A percentile compares a stretch with the other conserved stretches of the same genome.
Evolutionary conservation across 768 basidiomycete genomes (phyloP).

Genomic region (Boletellus ananas): DNA sequence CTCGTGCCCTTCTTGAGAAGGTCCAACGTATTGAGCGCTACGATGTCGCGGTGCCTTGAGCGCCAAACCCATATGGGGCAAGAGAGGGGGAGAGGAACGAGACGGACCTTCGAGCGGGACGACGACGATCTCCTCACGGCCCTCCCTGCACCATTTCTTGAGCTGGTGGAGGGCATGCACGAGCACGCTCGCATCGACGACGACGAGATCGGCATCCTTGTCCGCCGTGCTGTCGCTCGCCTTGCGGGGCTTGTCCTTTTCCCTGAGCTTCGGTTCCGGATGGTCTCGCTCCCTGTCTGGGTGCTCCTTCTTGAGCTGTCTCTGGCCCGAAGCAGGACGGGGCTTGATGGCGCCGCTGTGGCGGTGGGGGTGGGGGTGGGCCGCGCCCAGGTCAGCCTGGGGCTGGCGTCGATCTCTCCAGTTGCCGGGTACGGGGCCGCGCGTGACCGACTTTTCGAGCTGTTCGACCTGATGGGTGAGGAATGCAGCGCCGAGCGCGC

Average conservation of each 20-base stretch:
- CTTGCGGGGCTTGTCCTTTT: constrained; percentile 23
- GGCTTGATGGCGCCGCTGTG: constrained; percentile 16
- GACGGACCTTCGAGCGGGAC: constrained; percentile 83
- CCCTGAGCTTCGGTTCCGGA: constrained; percentile 14
- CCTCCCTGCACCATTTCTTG: constrained; percentile 78
- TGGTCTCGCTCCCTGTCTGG: constrained; percentile 20
- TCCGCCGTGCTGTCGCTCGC: constrained; percentile 25
- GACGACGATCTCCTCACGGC: constrained; percentile 73
- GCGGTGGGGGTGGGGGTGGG: constrained; percentile 17
- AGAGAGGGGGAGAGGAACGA: neutral
- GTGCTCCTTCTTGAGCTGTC: constrained; percentile 21
- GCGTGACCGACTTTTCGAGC: constrained; percentile 70
- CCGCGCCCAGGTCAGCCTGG: constrained; percentile 6
- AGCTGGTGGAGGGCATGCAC: constrained; percentile 74
- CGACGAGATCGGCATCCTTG: constrained; percentile 71
- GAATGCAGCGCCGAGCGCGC: constrained; percentile 83
- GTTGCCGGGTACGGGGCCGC: constrained; percentile 50
- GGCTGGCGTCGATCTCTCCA: constrained; percentile 53
- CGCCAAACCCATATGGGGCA: neutral
- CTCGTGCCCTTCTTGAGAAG: constrained; percentile 88
- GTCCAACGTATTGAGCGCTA: constrained; percentile 89
- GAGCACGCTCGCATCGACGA: constrained; percentile 80
- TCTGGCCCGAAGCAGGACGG: constrained; percentile 20
- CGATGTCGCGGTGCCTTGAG: constrained; percentile 4
- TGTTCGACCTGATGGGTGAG: constrained; percentile 86